Base-by-base conservation (phyloP, 768 basidiomycete genomes). In the Mycena rebaudengoi region DNA sequence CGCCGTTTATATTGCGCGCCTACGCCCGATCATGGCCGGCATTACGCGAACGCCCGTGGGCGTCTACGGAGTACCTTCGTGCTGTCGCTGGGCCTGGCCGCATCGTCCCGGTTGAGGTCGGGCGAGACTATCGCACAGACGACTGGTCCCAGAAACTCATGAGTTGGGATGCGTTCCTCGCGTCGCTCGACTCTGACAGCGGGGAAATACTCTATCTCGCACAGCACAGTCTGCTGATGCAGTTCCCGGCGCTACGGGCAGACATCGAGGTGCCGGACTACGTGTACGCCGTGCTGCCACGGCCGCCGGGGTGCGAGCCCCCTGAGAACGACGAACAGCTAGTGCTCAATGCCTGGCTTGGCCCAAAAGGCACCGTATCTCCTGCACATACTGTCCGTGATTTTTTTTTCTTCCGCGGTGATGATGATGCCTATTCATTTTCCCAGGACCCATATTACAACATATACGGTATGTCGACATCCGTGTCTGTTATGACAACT, bases 381-480 rank as follows among this genome's bases (percentile, higher is more conserved):
- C 97, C 96, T 2, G 94, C 97, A 0, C 98, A 99, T 77, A 95
- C 90, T 61, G 94, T 88, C 65, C 26, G 75, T 70, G 29, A 32
- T 23, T 52, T 53, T 48, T 44, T 43, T 26, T 57, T 11, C 67
- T 28, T 56, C 28, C 55, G 51, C 64, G 56, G 21, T 21, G 32
- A 58, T 55, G 48, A 29, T 50, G n/a, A 32, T 64, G 45, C 61
- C 54, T n/a, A 30, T 49, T 43, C 46, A 48, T 26, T 18, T 33
- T 56, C 45, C 33, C 61, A 97, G 95, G 97, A 99, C 72, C 96
- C 96, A 4, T 98, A 90, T 77, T 94, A 87, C 79, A 99, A 99
- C 74, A 84, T 91, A 65, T 99, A 94, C 74, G 88, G 95, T 95
- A 76, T n/a, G n/a, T n/a, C n/a, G n/a, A n/a, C n/a, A n/a, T n/a